Evolutionary conservation across 805 yeast species (phyloP).

Genomic region (Saccharomycopsis guyanensis): DNA sequence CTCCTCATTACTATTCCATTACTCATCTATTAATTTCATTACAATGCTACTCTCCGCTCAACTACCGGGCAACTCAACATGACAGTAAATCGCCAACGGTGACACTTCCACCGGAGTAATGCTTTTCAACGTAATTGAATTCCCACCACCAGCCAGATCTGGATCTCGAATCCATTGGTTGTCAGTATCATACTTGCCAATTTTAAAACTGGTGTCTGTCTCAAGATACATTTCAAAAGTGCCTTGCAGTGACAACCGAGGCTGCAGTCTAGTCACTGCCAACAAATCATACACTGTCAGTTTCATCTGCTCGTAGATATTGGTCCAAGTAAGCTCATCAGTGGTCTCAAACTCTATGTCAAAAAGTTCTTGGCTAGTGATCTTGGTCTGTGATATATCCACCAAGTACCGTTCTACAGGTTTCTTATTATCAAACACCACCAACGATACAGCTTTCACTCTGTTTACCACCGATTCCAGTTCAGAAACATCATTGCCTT

Average conservation of each 20-base stretch:
- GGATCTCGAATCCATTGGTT: neutral
- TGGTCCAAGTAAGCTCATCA: constrained; percentile 14
- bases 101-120: neutral
- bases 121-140: neutral
- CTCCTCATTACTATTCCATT: no score
- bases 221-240: neutral
- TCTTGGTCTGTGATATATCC: constrained; percentile 5
- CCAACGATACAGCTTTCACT: constrained; percentile 11
- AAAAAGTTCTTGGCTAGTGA: neutral
- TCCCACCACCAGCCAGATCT: neutral
- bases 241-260: neutral
- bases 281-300: constrained; percentile 11
- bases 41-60: no score
- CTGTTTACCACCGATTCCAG: constrained; percentile 4
- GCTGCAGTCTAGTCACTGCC: constrained; percentile 5
- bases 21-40: no score
- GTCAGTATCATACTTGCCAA: neutral
- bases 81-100: neutral
- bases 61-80: neutral
- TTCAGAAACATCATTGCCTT: neutral
- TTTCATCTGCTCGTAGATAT: constrained; percentile 14
- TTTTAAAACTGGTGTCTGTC: neutral
- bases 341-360: constrained; percentile 1
- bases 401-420: constrained; percentile 15
- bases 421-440: constrained; percentile 6